Evolutionary conservation across 2,329 filamentous ascomycete genomes (phyloP), one percentile per base, ranked within the genome.

Genomic region (Fusarium avenaceum): DNA sequence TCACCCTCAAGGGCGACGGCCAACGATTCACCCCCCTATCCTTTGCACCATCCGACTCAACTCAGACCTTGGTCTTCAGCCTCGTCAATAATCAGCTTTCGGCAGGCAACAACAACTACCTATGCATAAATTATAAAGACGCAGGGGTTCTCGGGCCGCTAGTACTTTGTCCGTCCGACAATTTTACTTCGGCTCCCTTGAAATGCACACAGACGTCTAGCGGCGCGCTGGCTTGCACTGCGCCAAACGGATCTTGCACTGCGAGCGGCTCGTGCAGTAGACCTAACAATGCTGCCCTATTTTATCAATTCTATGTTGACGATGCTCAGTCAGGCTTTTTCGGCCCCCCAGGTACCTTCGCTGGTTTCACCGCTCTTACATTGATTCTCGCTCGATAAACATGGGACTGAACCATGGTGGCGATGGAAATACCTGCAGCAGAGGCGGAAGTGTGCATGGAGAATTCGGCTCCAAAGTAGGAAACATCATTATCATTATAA

Each of bases 271-370:
- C 0, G 14, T 61, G 57, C 1, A 4, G 1, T 3, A 17, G 57
- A 22, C 54, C 54, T 11, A 33, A n/a, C 6, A n/a, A 0, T 9
- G 39, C 0, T 0, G 1, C 0, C 1, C 1, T 10, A 6, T 61
- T 60, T 4, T 45, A 24, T 14, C 45, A 61, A 3, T 60, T 61
- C 15, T 61, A 60, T n/a, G 55, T 61, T 2, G n/a, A 60, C n/a
- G 15, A 6, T 13, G 13, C 11, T 13, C 38, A 51, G n/a, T 13
- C 20, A 2, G 57, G 32, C 20, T 61, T 32, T 17, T 52, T 61
- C 6, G 55, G 57, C 11, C 19, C 20, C 4, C 0, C 4, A 15
- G 45, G 20, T 7, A 13, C 11, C 32, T 58, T 43, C 4, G 19
- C 20, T 4, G 32, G 15, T 15, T 52, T 26, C 11, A 33, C 55